Evolutionary conservation across 768 basidiomycete species (phyloP).

Genomic region (Boletus tomentosulus): DNA sequence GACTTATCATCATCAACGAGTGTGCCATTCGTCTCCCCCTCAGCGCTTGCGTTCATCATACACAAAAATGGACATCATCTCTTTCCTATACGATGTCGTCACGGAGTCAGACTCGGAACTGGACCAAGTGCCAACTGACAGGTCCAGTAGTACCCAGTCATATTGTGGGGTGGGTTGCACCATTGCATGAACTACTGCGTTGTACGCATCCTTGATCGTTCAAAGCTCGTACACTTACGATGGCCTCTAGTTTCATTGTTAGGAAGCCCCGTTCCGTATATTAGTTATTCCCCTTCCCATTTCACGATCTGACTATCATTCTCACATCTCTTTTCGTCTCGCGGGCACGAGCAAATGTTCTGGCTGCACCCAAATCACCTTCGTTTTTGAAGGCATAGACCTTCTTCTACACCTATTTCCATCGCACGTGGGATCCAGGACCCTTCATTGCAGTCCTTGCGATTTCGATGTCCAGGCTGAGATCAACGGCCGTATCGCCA

Average conservation of each 20-base stretch:
- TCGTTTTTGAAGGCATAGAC: neutral
- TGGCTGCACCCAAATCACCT: neutral
- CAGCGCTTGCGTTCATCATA: neutral
- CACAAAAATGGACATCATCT: neutral
- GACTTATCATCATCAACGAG: neutral
- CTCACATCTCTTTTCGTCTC: neutral
- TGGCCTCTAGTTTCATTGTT: neutral
- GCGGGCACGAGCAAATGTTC: neutral
- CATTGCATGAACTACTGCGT: neutral
- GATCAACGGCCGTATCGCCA: too few relatives aligned
- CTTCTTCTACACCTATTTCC: neutral
- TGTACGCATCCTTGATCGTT: neutral
- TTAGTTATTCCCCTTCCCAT: neutral
- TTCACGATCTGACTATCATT: neutral
- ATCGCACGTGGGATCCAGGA: neutral
- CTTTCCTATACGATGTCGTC: neutral
- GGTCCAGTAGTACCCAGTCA: too few relatives aligned
- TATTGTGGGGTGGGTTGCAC: too few relatives aligned
- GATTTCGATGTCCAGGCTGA: neutral
- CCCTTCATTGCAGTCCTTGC: neutral
- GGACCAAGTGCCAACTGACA: neutral
- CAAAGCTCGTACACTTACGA: neutral
- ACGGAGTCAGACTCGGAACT: neutral
- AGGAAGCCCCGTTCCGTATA: neutral
- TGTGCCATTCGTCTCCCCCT: neutral